These are phyloP conservation scores for Phyllosticta citrichinensis DNA, from an alignment of 2,329 filamentous ascomycete species.

Conservation along the genomic window DNA sequence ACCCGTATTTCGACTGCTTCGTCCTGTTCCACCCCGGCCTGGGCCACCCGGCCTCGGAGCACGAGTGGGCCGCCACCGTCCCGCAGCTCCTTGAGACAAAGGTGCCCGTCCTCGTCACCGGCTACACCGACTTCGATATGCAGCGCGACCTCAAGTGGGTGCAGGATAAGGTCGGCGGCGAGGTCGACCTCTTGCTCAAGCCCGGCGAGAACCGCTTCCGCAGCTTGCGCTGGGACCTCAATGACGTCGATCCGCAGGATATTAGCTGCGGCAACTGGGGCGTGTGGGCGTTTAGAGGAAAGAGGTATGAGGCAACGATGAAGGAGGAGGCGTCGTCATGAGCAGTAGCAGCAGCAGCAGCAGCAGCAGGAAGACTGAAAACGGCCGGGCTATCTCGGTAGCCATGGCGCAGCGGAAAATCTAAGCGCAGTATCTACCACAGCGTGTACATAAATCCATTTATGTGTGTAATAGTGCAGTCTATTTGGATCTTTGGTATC, in stretches of 20 bases:
- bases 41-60: slow-evolving; percentile 82
- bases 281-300: slow-evolving; percentile 92
- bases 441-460: not conserved
- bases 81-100: slow-evolving; percentile 91
- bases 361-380: not conserved
- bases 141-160: slow-evolving; percentile 88
- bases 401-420: not conserved
- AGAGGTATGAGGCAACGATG: slow-evolving; percentile 69
- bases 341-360: not conserved
- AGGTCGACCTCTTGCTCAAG: slow-evolving; percentile 85
- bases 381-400: not conserved
- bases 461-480: not conserved
- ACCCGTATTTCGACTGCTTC: slow-evolving; percentile 97
- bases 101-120: slow-evolving; percentile 85
- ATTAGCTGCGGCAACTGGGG: slow-evolving; percentile 96
- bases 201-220: slow-evolving; percentile 91
- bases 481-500: not conserved
- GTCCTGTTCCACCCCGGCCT: slow-evolving; percentile 94
- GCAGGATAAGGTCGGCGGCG: slow-evolving; percentile 70
- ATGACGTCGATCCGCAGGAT: slow-evolving; percentile 89
- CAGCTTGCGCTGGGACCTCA: slow-evolving; percentile 92
- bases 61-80: slow-evolving; percentile 89
- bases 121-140: slow-evolving; percentile 94
- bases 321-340: slow-evolving; percentile 30
- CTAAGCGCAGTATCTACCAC: not conserved